These are phyloP conservation scores for Aspergillus latus DNA, from an alignment of 2,329 filamentous ascomycete species.

Conservation along the genomic window DNA sequence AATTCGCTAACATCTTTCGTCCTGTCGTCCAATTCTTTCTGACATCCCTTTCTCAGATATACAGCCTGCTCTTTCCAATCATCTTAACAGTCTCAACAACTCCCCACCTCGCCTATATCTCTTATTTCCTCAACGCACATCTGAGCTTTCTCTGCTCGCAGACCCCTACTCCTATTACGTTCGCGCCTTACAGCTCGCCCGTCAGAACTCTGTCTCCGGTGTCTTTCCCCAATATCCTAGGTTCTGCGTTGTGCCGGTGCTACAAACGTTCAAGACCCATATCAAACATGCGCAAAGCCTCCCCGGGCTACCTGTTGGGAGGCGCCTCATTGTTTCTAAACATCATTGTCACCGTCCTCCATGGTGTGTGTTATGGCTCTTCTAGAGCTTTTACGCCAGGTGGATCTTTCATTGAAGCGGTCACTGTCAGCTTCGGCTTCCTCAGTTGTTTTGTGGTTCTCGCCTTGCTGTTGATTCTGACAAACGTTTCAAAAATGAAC, in stretches of 20 bases:
- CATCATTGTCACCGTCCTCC: slow-evolving; percentile 29
- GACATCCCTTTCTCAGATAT: slow-evolving; percentile 5
- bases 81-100: background rate
- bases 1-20: background rate
- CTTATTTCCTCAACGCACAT: background rate
- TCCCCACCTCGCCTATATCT: background rate
- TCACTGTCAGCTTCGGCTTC: slow-evolving; percentile 26
- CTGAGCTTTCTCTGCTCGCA: background rate
- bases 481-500: slow-evolving; percentile 20
- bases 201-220: background rate
- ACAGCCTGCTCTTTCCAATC: background rate
- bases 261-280: background rate
- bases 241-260: background rate
- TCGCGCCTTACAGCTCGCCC: no score
- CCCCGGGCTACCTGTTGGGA: slow-evolving; percentile 26
- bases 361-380: slow-evolving; percentile 30
- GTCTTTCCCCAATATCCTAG: background rate
- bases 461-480: slow-evolving; percentile 22
- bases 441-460: slow-evolving; percentile 26
- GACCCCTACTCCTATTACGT: no score
- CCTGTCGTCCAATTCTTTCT: slow-evolving; percentile 1
- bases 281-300: slow-evolving; percentile 12
- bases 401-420: slow-evolving; percentile 23
- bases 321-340: slow-evolving; percentile 25
- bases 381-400: slow-evolving; percentile 21